Percentiles rank a stretch among this genome's conserved stretches.
Conservation (phyloP, 2,329 filamentous ascomycete species). For the Microdochium trichocladiopsis region DNA sequence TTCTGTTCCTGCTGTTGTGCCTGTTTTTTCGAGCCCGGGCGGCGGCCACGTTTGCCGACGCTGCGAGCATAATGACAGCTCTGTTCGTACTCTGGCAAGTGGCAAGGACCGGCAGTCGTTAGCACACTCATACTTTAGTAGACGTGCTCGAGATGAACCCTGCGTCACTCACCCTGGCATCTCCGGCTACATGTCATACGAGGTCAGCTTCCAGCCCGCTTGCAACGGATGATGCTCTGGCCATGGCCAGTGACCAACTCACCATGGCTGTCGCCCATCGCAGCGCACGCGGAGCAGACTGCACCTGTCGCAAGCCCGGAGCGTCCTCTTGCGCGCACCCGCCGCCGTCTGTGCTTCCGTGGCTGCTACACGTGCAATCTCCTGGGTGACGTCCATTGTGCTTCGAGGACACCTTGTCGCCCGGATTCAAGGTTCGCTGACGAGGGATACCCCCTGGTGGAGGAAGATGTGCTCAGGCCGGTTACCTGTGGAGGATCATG, state of each 20-base stretch:
- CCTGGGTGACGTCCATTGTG: neutral
- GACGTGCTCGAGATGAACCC: too few species aligned
- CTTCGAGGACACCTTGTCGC: neutral
- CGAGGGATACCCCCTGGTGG: too few species aligned
- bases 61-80: neutral
- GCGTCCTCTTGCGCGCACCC: conserved; percentile 14
- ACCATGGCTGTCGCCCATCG: conserved; percentile 32
- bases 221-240: neutral
- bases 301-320: conserved; percentile 27
- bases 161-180: neutral
- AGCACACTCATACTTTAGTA: neutral
- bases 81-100: neutral
- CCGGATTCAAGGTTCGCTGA: neutral
- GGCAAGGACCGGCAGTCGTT: conserved; percentile 1
- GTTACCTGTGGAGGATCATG: too few species aligned
- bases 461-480: too few species aligned
- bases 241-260: conserved; percentile 9
- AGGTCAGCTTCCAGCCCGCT: neutral
- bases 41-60: neutral
- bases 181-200: neutral
- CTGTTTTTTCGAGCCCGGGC: neutral
- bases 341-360: conserved; percentile 22
- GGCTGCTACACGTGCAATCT: neutral
- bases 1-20: neutral
- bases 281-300: conserved; percentile 32